Evolutionary conservation across 352 stramenopile genomes (phyloP), one percentile per base, ranked within the genome.

Genomic region (Phytopythium vexans): DNA sequence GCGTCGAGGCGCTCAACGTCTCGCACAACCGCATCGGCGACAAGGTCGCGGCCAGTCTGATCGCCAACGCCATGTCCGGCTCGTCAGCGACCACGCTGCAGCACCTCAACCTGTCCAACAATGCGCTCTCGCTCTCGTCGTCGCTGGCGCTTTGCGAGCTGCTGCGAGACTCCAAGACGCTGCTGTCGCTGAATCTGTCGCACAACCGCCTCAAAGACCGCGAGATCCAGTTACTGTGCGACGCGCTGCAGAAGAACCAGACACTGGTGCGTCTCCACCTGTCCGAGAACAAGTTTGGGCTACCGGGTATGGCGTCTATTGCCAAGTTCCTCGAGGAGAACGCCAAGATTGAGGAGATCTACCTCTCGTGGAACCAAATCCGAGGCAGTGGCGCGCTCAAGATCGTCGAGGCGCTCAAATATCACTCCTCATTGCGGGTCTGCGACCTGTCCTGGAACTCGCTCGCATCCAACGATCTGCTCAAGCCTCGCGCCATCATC

Each of bases 361-460:
- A 92, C 36, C 50, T 92, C 14, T 74, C 75, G 0, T 90, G 79
- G 77, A 92, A 90, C 56, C 76, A 88, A 42, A 61, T 90, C 9
- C 79, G 82, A 1, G 79, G 77, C 2, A n/a, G 80, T 14, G 79
- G 82, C 8, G 82, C 78, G 4, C 69, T 90, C 60, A 86, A 83
- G 47, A 82, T 92, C 41, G 75, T 76, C 10, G 82, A 92, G 47
- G 66, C 79, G 7, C 60, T 92, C 37, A 86, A 87, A 49, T 92
- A 82, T 47, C 82, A 92, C 57, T 68, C 65, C 14, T 90, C 78
- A 8, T 48, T 92, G 43, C 73, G 82, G 6, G 82, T 82, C 39
- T 62, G 86, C 15, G 82, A 92, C 37, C 44, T 92, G n/a, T 89
- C 78, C 3, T 92, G 82, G 82, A 92, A 92, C 60, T 60, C 78